Conservation (phyloP, 441 rosid genomes). For the Manihot esculenta region DNA sequence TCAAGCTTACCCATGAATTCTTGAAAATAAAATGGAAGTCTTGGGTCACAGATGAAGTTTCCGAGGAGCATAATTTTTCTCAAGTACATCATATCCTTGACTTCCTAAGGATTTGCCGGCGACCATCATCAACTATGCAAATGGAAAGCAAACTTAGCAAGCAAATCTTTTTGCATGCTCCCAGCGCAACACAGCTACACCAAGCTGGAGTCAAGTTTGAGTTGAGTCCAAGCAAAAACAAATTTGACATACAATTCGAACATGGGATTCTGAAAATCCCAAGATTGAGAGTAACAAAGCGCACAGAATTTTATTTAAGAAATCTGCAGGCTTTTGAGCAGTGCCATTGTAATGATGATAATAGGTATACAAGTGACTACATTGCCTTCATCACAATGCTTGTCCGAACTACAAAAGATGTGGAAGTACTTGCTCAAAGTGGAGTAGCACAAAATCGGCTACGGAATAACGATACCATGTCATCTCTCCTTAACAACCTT, state of each 20-base stretch:
- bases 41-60: too few relatives aligned
- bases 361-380: not conserved
- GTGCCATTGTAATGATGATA: not conserved
- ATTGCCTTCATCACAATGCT: slow-evolving; percentile 10
- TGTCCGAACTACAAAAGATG: not conserved
- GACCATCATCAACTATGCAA: too few relatives aligned
- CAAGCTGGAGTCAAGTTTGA: not conserved
- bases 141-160: too few relatives aligned
- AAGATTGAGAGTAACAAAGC: not conserved
- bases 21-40: too few relatives aligned
- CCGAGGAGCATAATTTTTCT: too few relatives aligned
- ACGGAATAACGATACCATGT: not conserved
- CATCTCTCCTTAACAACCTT: slow-evolving; percentile 1
- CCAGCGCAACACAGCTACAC: not conserved
- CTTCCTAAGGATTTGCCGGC: too few relatives aligned
- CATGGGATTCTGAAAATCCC: not conserved
- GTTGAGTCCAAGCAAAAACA: not conserved
- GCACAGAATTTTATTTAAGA: not conserved
- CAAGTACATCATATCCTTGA: too few relatives aligned
- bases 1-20: too few relatives aligned
- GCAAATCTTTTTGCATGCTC: not conserved
- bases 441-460: not conserved
- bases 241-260: not conserved
- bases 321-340: not conserved
- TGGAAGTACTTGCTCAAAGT: not conserved